Evolutionary conservation across 352 stramenopile species (phyloP).

Genomic region (Phytophthora cryptogea): DNA sequence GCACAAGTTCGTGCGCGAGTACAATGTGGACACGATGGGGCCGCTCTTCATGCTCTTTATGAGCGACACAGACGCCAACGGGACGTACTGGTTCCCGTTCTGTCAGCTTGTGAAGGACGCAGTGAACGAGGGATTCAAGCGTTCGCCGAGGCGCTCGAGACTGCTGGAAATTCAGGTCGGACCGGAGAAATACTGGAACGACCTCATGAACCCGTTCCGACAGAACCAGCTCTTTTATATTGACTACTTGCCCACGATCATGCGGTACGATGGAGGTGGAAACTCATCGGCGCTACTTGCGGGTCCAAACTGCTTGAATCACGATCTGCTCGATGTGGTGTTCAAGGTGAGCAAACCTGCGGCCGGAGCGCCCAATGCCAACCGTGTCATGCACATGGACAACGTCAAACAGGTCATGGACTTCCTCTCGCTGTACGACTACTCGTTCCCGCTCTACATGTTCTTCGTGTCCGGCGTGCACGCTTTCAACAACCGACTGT

Average conservation of each 20-base stretch:
- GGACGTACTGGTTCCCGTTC: slow-evolving; percentile 80
- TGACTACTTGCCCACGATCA: slow-evolving; percentile 74
- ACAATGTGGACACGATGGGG: slow-evolving; percentile 62
- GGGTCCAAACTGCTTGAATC: slow-evolving; percentile 68
- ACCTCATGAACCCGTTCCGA: slow-evolving; percentile 75
- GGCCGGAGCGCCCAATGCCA: slow-evolving; percentile 41
- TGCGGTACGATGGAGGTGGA: slow-evolving; percentile 77
- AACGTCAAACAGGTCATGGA: slow-evolving; percentile 46
- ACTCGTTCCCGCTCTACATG: slow-evolving; percentile 74
- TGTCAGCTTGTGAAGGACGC: slow-evolving; percentile 64
- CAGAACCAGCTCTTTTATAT: slow-evolving; percentile 88
- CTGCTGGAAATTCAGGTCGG: slow-evolving; percentile 78
- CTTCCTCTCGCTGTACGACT: slow-evolving; percentile 64
- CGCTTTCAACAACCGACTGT: slow-evolving; percentile 78
- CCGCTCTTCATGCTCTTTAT: slow-evolving; percentile 81
- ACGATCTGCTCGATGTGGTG: slow-evolving; percentile 68
- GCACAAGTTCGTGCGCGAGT: slow-evolving; percentile 80
- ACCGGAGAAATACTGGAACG: slow-evolving; percentile 58
- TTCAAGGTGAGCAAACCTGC: slow-evolving; percentile 59
- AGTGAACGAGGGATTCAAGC: slow-evolving; percentile 62
- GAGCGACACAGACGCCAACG: slow-evolving; percentile 68
- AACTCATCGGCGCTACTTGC: slow-evolving; percentile 74
- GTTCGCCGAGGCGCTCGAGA: slow-evolving; percentile 59
- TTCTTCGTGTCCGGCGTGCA: slow-evolving; percentile 79
- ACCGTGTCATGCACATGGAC: slow-evolving; percentile 56